Evolutionary conservation across 768 basidiomycete genomes (phyloP).

Genomic region (Psilocybe cubensis): DNA sequence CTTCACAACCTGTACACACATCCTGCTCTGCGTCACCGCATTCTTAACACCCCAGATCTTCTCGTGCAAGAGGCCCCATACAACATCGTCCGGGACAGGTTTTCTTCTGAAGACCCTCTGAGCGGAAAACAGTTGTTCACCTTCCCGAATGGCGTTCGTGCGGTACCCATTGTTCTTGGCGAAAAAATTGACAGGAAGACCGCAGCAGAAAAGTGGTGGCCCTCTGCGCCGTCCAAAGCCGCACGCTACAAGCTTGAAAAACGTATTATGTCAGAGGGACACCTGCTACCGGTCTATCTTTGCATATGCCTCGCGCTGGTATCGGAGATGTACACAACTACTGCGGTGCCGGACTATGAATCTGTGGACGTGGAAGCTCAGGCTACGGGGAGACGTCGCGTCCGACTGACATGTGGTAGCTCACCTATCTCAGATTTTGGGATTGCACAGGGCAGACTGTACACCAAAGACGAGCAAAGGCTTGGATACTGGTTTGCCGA

Average conservation of each 20-base stretch:
- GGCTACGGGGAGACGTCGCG: slow-evolving; percentile 24
- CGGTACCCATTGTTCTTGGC: slow-evolving; percentile 32
- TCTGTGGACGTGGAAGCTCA: neutral
- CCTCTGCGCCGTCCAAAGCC: slow-evolving; percentile 24
- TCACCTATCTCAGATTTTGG: slow-evolving; percentile 52
- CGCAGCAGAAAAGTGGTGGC: slow-evolving; percentile 34
- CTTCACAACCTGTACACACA: slow-evolving; percentile 21
- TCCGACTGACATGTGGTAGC: slow-evolving; percentile 38
- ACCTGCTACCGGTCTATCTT: slow-evolving; percentile 33
- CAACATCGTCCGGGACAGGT: too few relatives aligned
- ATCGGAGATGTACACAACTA: slow-evolving; percentile 43
- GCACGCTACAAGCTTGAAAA: slow-evolving; percentile 31
- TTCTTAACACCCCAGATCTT: slow-evolving; percentile 32
- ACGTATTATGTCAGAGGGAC: slow-evolving; percentile 36
- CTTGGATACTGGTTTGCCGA: slow-evolving; percentile 36
- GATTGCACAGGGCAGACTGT: slow-evolving; percentile 36
- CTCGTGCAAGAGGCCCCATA: too few relatives aligned
- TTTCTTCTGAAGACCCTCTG: too few relatives aligned
- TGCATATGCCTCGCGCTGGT: slow-evolving; percentile 37
- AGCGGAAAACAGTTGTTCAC: slow-evolving; percentile 17
- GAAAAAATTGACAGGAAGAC: slow-evolving; percentile 15
- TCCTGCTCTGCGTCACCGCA: slow-evolving; percentile 29
- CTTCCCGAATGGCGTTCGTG: slow-evolving; percentile 28
- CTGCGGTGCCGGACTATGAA: slow-evolving; percentile 2
- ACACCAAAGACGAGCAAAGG: slow-evolving; percentile 36